Evolutionary conservation across 179 eudicot species (phyloP), one percentile per base, ranked within the genome.

Genomic region (Silene noctiflora): DNA sequence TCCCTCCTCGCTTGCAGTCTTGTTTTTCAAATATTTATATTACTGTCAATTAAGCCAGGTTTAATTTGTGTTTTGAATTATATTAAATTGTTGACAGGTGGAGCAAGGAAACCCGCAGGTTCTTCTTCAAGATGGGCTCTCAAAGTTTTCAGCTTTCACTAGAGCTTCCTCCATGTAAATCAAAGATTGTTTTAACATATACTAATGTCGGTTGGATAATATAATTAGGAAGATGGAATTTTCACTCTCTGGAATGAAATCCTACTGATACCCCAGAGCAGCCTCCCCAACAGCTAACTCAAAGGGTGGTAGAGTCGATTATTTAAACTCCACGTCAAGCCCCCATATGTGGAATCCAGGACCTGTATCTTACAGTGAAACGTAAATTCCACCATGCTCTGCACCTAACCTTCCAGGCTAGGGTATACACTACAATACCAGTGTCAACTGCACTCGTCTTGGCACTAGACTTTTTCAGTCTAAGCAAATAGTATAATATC

Each of bases 101-200:
- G 98, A 93, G 78, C 86, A 91, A 83, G 98, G 96, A 71, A 85
- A 90, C 78, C 99, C 99, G n/a, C 83, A 80, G 55, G 70, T 81
- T 83, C 92, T 95, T 76, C 84, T 89, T 69, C 88, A 79, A 73
- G 85, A 91, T 19, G 83, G 75, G 67, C 70, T 35, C n/a, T 87
- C 96, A 31, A 85, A 79, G 79, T 93, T 95, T 79, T 89, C 95
- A 33, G 91, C 91, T 75, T 95, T 95, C 56, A 86, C 88, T 7
- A 85, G 86, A 85, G 98, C 99, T 77, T 89, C 98, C 4, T 70
- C 82, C 9, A 91, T 89, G 91, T 89, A 70, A 68, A 58, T 56
- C 51, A 1, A 0, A 17, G 13, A 39, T 61, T 74, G 12, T 42
- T 35, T 56, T 29, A 71, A 55, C 55, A 20, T 20, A 4, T 16